phyloP scores from a whole-genome alignment of 2,329 filamentous ascomycete species.

The Alternaria triticina region DNA sequence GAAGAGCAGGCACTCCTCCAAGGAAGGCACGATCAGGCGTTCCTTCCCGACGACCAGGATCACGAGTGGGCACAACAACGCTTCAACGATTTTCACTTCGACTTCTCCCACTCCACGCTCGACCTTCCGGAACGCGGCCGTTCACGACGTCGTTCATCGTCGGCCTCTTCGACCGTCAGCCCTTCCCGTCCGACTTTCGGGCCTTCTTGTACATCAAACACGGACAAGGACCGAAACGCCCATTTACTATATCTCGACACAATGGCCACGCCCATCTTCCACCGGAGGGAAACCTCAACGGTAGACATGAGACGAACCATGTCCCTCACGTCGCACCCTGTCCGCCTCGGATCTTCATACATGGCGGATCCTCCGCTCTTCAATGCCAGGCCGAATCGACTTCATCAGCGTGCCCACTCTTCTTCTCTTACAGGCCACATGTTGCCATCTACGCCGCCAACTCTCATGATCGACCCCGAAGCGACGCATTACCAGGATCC shows the following conservation, averaged over 20 bases:
- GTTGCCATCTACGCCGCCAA: slow-evolving; percentile 33
- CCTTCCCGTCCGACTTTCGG: slow-evolving; percentile 22
- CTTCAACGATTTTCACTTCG: slow-evolving; percentile 43
- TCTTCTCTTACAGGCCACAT: slow-evolving; percentile 35
- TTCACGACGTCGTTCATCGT: slow-evolving; percentile 25
- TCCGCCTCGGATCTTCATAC: slow-evolving; percentile 61
- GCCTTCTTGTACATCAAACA: slow-evolving; percentile 14
- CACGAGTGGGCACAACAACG: slow-evolving; percentile 33
- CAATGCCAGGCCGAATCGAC: slow-evolving; percentile 37
- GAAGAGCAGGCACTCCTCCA: slow-evolving; percentile 73
- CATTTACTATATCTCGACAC: slow-evolving; percentile 37
- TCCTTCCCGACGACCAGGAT: slow-evolving; percentile 16
- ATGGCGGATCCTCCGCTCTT: slow-evolving; percentile 46
- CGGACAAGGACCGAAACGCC: slow-evolving; percentile 24
- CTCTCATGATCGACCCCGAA: slow-evolving; percentile 63
- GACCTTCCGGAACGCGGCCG: slow-evolving; percentile 15
- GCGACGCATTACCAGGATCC: slow-evolving; percentile 90
- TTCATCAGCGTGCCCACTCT: slow-evolving; percentile 42
- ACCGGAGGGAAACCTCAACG: slow-evolving; percentile 22
- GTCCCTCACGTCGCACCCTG: slow-evolving; percentile 72
- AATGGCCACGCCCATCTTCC: slow-evolving; percentile 29
- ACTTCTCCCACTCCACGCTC: slow-evolving; percentile 24
- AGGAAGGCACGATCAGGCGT: slow-evolving; percentile 27
- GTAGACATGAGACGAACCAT: slow-evolving; percentile 64
- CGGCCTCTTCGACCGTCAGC: slow-evolving; percentile 26